Evolutionary conservation across 148 eudicot species (phyloP), one percentile per base, ranked within the genome.

Genomic region (Rhododendron ferrugineum): DNA sequence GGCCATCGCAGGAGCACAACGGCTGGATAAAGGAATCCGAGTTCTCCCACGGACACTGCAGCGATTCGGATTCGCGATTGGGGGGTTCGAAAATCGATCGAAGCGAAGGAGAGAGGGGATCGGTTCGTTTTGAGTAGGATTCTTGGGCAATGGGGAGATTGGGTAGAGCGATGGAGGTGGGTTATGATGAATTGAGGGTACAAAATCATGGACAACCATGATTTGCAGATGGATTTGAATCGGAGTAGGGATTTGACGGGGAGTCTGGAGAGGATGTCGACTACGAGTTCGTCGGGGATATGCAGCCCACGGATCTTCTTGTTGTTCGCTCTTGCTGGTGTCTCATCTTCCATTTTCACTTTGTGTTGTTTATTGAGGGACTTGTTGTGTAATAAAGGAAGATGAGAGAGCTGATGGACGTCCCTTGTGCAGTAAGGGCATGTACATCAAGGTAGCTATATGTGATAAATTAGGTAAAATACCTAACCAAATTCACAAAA

Each of bases 191-290:
- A 79, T 9, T n/a, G 5, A 11, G 81, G 81, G 60, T 47, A 13
- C 9, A 60, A 7, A 22, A 79, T 79, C 1, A 79, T 42, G 81
- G 81, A 42, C 1, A 10, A 37, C 58, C 58, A 79, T 46, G 81
- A 79, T 79, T 79, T 79, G 60, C 15, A 79, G 32, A 79, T 13
- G 81, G 34, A 79, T 7, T 22, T 46, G 81, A n/a, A 79, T 14
- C 18, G 81, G 81, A 79, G 30, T 3, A 79, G 5, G 81, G 52
- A 37, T 28, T 79, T 10, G 54, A 79, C 50, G 58, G 60, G 81
- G 32, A 79, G 81, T n/a, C 60, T 42, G 15, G 54, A n/a, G 16
- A 79, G 81, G 81, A 79, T 79, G 6, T 79, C 37, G 56, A 23
- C 1, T 13, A 79, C 2, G 52, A 46, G 34, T 6, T 79, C 60